These are phyloP conservation scores for Saccharomyces uvarum DNA, from an alignment of 1,139 yeast genomes.

Conservation along the genomic window DNA sequence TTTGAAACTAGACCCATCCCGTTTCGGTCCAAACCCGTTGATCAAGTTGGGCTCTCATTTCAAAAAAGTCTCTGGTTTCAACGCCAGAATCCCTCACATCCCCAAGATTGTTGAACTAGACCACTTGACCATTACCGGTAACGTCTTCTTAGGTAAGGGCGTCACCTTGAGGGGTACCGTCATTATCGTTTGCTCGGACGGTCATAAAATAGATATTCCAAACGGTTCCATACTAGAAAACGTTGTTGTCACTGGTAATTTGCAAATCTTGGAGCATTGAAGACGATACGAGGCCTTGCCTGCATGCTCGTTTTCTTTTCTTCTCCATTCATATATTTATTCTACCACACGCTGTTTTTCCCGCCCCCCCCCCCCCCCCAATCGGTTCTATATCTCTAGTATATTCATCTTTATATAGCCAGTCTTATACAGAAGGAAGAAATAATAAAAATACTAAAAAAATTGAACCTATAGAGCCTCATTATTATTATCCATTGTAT, in stretches of 20 bases:
- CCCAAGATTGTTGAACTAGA: conserved; percentile 94
- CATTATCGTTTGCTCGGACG: conserved; percentile 94
- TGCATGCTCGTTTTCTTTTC: neutral
- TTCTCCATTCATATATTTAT: neutral
- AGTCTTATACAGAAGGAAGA: neutral
- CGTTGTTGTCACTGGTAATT: conserved; percentile 93
- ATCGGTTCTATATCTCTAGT: conserved; percentile 2
- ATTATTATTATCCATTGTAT: neutral
- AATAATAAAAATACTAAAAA: neutral
- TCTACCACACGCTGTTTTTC: neutral
- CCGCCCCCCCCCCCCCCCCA: neutral
- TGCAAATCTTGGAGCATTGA: conserved; percentile 88
- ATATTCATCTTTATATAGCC: neutral
- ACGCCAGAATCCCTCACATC: conserved; percentile 84
- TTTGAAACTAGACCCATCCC: conserved; percentile 68
- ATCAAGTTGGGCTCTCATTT: conserved; percentile 94
- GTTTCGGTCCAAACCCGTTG: conserved; percentile 91
- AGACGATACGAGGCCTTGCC: neutral
- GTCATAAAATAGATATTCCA: conserved; percentile 93
- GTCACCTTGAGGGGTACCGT: conserved; percentile 95
- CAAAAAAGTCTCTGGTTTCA: conserved; percentile 91
- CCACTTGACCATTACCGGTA: conserved; percentile 95
- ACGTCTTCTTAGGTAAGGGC: conserved; percentile 82
- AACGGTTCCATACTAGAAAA: conserved; percentile 91
- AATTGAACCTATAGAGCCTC: too few species aligned